Base-by-base conservation (phyloP, 1,139 yeast genomes). In the Yamadazyma membranifaciens region DNA sequence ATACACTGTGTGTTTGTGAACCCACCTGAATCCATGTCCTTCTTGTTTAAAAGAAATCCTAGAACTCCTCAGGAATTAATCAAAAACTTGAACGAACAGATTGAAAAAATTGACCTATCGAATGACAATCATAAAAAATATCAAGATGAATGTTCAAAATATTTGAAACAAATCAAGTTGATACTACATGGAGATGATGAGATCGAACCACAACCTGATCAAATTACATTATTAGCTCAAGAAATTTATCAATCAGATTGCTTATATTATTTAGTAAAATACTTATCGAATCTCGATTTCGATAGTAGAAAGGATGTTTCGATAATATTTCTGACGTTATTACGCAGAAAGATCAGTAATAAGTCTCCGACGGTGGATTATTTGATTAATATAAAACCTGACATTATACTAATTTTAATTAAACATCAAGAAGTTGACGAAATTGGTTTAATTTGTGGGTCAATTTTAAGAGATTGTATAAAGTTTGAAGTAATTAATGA, bases 301-400 rank as follows among this genome's bases (percentile, higher is more conserved):
- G 98, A 92, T 58, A 80, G 95, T 32, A 73, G 96, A 44, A 89
- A 91, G 56, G 95, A 87, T 53, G 95, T 88, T 12, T 76, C 81
- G 10, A 70, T 79, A 11, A 62, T 92, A 40, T 89, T 88, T 58
- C 79, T 83, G 51, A 81, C 89, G 3, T 71, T 94, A 39, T 73
- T 92, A 46, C 81, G 94, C 53, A 82, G 96, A 45, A 87, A 85
- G 50, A 78, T 81, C 37, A 92, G 89, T 39, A 78, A 74, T 54
- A 75, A 87, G 50, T 78, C 84, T 16, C 96, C 96, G 22, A 88
- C 96, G 0, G 92, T 88, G 14, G 97, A 91, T 54, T 87, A 89
- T 59, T 63, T 92, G 37, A 64, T 83, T 15, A 68, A 78, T 25
- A 48, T 55, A 16, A 77, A 80, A 46, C 91, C 94, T 3, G 80